phyloP scores from a whole-genome alignment of 2,329 filamentous ascomycete genomes.

The Tolypocladium pustulatum region DNA sequence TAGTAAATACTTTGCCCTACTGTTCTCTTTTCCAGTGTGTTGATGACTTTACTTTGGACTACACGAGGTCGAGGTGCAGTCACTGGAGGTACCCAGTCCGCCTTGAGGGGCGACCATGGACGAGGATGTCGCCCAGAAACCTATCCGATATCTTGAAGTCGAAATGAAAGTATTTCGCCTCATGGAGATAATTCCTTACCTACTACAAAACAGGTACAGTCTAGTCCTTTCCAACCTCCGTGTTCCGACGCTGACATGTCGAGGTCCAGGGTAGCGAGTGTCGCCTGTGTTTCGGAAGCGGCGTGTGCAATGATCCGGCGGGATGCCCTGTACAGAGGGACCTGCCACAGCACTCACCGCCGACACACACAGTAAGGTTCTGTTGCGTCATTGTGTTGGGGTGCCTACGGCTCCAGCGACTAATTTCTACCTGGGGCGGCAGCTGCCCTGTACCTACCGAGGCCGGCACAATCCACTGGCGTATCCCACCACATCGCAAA shows the following conservation, averaged over 20 bases:
- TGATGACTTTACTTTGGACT: not conserved
- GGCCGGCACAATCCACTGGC: not conserved
- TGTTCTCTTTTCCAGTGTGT: not conserved
- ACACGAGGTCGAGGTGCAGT: too few relatives aligned
- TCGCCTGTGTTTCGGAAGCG: not conserved
- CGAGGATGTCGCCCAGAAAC: not conserved
- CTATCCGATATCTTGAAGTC: too few relatives aligned
- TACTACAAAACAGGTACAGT: too few relatives aligned
- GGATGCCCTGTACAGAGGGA: not conserved
- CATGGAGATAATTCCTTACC: too few relatives aligned
- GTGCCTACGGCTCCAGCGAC: conserved; percentile 12
- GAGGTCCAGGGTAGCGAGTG: not conserved
- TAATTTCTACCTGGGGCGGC: not conserved
- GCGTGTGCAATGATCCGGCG: conserved; percentile 2
- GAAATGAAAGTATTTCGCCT: too few relatives aligned
- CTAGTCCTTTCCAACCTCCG: not conserved
- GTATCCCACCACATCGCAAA: not conserved
- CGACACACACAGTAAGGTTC: not conserved
- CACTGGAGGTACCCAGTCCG: too few relatives aligned
- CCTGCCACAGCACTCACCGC: not conserved
- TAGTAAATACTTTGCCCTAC: not conserved
- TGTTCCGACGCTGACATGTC: not conserved
- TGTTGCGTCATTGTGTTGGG: conserved; percentile 22
- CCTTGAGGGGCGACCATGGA: too few relatives aligned
- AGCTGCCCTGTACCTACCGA: not conserved